A percentile compares a stretch with the other conserved stretches of the same genome.
These are phyloP conservation scores for Dryas drummondii DNA, from an alignment of 306 rosid species.

Conservation along the genomic window DNA sequence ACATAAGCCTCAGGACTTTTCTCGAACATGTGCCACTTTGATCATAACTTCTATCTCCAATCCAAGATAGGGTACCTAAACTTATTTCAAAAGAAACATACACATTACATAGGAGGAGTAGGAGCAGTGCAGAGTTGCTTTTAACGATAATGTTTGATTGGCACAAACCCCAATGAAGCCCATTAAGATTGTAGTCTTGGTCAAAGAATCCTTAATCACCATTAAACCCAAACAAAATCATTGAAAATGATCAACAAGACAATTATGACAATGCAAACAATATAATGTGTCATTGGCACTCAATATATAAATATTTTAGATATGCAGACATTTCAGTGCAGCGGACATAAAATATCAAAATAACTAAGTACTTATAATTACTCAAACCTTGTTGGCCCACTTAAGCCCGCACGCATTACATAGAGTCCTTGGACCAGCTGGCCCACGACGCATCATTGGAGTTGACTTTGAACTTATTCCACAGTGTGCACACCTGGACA, in stretches of 20 bases:
- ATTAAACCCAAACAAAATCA: too few relatives aligned
- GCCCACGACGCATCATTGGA: slow-evolving; percentile 66
- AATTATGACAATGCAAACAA: background rate
- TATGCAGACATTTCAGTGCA: background rate
- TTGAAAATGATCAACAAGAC: background rate
- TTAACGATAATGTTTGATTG: too few relatives aligned
- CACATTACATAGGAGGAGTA: background rate
- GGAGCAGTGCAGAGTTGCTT: background rate
- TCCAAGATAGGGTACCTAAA: background rate
- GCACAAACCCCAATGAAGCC: too few relatives aligned
- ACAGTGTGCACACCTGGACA: slow-evolving; percentile 48
- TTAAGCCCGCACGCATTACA: slow-evolving; percentile 61
- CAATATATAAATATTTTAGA: background rate
- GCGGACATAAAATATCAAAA: slow-evolving; percentile 1
- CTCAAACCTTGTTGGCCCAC: slow-evolving; percentile 59
- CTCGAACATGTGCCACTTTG: background rate
- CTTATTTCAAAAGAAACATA: background rate
- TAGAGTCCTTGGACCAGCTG: slow-evolving; percentile 52
- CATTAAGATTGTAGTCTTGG: too few relatives aligned
- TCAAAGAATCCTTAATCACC: too few relatives aligned
- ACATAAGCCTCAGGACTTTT: background rate
- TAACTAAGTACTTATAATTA: slow-evolving; percentile 2
- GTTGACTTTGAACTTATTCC: slow-evolving; percentile 55
- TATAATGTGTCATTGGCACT: background rate
- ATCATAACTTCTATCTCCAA: background rate